Evolutionary conservation across 352 stramenopile genomes (phyloP), one percentile per base, ranked within the genome.

Genomic region (Thalassiosira livingstoniorum): DNA sequence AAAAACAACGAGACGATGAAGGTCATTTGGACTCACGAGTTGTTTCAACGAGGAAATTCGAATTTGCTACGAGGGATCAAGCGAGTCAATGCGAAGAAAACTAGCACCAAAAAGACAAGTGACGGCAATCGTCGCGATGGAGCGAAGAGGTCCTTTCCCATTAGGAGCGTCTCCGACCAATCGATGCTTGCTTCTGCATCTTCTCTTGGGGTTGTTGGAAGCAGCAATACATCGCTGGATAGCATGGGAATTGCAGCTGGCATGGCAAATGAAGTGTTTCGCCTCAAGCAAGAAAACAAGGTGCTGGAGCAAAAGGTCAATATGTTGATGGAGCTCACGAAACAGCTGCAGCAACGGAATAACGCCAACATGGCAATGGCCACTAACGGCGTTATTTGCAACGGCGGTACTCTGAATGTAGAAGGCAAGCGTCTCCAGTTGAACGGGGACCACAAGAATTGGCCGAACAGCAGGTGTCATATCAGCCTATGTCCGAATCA

Each of bases 51-150:
- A 53, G 81, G 87, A 34, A 64, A 68, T 25, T 83, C 83, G 2
- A 80, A 92, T 21, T 62, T 91, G 4, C 47, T 93, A 11, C 66
- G 83, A 21, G 70, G 87, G 11, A 93, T 93, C 29, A 91, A 90
- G 61, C 73, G 87, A 23, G 78, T 83, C 10, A 92, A 85, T n/a
- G 62, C 57, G 3, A 92, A 92, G 43, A 71, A 61, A 18, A 54
- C 42, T 10, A 55, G 15, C 2, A 71, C 54, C 39, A 78, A 75
- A 60, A 27, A 39, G 23, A 31, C 43, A 53, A 21, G 51, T 42
- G 47, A 67, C 13, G 58, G 25, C 3, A 57, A 32, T 55, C 62
- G 42, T 25, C 37, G 54, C 15, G 23, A 58, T 35, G 29, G 37
- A 2, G 21, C 37, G n/a, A n/a, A n/a, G n/a, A n/a, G n/a, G n/a